Conservation (phyloP, 139 green algal species). For the Bryopsis sp. region DNA sequence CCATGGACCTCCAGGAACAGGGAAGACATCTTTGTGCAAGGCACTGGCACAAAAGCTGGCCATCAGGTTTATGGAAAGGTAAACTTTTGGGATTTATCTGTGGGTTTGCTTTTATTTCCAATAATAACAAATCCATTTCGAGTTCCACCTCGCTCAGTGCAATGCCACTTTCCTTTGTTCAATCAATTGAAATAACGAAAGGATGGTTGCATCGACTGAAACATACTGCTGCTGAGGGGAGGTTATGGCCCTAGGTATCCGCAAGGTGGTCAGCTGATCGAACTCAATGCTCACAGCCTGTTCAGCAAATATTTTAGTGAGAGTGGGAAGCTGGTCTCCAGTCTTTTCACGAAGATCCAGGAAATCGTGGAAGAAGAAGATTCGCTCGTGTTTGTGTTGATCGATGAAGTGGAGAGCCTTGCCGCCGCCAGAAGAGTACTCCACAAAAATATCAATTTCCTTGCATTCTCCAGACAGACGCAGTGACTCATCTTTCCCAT, state of each 20-base stretch:
- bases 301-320: constrained; percentile 95
- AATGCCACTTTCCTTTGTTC: too few species aligned
- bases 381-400: constrained; percentile 89
- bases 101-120: neutral
- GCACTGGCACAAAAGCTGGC: constrained; percentile 52
- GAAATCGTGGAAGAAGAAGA: constrained; percentile 79
- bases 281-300: constrained; percentile 94
- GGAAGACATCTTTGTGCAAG: constrained; percentile 75
- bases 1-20: constrained; percentile 83
- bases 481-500: too few species aligned
- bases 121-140: neutral
- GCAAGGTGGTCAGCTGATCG: constrained; percentile 56
- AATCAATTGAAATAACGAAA: too few species aligned
- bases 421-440: constrained; percentile 58
- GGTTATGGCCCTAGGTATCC: constrained; percentile 43
- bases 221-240: neutral
- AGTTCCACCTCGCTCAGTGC: neutral
- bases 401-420: constrained; percentile 87
- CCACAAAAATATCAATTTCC: too few species aligned
- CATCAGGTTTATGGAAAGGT: constrained; percentile 40
- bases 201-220: too few species aligned
- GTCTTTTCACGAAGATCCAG: constrained; percentile 75
- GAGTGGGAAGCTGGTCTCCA: constrained; percentile 71
- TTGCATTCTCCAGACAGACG: too few species aligned
- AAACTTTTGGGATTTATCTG: neutral